These are phyloP conservation scores for Paxillus rubicundulus DNA, from an alignment of 768 basidiomycete species.

Conservation along the genomic window DNA sequence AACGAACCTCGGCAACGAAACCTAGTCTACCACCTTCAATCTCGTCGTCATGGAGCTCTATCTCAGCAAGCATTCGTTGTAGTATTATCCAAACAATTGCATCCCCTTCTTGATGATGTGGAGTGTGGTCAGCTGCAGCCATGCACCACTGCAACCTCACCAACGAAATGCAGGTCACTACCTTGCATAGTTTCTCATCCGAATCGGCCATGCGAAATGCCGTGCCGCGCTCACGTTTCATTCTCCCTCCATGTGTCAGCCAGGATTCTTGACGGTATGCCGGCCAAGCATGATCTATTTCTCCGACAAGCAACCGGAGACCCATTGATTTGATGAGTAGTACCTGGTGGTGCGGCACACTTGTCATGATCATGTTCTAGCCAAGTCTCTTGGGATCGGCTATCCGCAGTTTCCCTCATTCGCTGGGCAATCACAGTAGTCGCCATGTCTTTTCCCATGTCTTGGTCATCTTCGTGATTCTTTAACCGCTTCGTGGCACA, in stretches of 20 bases:
- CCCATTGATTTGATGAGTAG: conserved; percentile 14
- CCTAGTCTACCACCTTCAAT: conserved; percentile 5
- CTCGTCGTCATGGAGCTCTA: conserved; percentile 16
- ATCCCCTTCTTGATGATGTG: background rate
- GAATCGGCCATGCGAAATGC: conserved; percentile 8
- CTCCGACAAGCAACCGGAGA: conserved; percentile 15
- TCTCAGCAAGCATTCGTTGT: background rate
- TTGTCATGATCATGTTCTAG: conserved; percentile 10
- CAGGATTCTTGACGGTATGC: conserved; percentile 7
- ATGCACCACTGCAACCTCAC: background rate
- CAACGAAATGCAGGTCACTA: background rate
- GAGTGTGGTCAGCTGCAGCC: too few relatives aligned
- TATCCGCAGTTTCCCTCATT: background rate
- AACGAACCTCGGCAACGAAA: conserved; percentile 9
- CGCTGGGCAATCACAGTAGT: background rate
- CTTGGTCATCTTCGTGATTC: conserved; percentile 19
- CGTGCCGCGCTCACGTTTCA: conserved; percentile 3
- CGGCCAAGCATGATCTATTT: conserved; percentile 5
- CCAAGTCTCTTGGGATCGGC: background rate
- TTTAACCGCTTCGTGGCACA: conserved; percentile 29
- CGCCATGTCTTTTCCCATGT: conserved; percentile 10
- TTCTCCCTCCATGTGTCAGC: conserved; percentile 16
- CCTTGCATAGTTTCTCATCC: background rate
- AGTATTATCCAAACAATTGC: conserved; percentile 1
- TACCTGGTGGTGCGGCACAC: conserved; percentile 21